Evolutionary conservation across 2,329 filamentous ascomycete species (phyloP).

Genomic region (Rhytidhysteron rufulum): DNA sequence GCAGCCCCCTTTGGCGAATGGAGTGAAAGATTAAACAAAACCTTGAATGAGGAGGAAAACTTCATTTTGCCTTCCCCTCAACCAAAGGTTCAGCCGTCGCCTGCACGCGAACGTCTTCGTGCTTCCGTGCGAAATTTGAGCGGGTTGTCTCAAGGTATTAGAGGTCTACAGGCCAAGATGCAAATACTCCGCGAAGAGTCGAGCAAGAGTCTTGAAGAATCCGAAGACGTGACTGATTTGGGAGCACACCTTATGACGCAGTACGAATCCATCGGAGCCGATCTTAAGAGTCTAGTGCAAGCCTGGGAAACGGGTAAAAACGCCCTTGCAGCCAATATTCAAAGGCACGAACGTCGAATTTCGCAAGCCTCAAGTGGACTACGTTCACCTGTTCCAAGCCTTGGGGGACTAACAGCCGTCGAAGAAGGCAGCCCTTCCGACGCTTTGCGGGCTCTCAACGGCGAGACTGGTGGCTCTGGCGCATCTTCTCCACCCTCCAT

Average conservation of each 20-base stretch:
- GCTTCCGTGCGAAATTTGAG: conserved; percentile 85
- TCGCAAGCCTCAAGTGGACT: conserved; percentile 51
- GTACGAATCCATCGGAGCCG: conserved; percentile 90
- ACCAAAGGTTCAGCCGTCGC: conserved; percentile 61
- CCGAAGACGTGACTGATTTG: conserved; percentile 65
- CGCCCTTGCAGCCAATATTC: conserved; percentile 76
- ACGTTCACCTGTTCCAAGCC: conserved; percentile 48
- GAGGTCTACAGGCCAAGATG: conserved; percentile 90
- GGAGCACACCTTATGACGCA: conserved; percentile 77
- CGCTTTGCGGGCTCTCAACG: conserved; percentile 75
- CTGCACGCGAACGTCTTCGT: conserved; percentile 78
- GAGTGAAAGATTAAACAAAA: conserved; percentile 62
- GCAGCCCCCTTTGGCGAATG: conserved; percentile 59
- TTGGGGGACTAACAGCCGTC: conserved; percentile 61
- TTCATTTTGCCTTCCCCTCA: conserved; percentile 49
- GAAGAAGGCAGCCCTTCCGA: conserved; percentile 56
- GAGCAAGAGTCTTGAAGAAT: conserved; percentile 70
- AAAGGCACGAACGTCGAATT: conserved; percentile 65
- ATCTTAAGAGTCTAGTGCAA: conserved; percentile 61
- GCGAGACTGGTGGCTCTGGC: conserved; percentile 54
- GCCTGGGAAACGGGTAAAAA: conserved; percentile 64
- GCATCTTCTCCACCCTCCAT: conserved; percentile 38
- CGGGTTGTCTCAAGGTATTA: conserved; percentile 83
- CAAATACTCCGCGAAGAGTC: conserved; percentile 89
- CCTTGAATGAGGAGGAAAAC: conserved; percentile 74